These are phyloP conservation scores for Quercus agrifolia DNA, from an alignment of 306 rosid species.

Conservation along the genomic window DNA sequence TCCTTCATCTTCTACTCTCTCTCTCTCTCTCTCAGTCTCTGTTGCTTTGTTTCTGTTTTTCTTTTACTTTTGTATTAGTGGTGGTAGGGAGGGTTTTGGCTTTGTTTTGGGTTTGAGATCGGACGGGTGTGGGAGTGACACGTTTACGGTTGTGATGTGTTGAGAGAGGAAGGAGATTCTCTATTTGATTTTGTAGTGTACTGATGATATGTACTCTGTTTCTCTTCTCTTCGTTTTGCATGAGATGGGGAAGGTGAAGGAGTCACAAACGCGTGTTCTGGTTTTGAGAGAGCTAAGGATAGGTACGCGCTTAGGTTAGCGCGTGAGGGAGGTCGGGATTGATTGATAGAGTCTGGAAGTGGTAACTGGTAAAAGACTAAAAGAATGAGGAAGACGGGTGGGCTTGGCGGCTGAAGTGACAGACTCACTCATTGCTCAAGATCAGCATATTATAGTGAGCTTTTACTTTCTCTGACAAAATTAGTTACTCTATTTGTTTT, in stretches of 20 bases:
- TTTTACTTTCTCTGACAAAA: too few species aligned
- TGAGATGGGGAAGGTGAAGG: slow-evolving; percentile 18
- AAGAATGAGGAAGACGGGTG: too few species aligned
- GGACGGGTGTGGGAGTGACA: neutral
- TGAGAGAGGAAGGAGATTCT: neutral
- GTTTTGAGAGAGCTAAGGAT: neutral
- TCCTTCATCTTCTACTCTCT: neutral
- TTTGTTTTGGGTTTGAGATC: neutral
- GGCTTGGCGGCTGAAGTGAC: too few species aligned
- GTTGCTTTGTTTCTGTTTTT: neutral
- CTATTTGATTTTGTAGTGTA: too few species aligned
- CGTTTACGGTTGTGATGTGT: neutral
- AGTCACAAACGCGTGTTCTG: slow-evolving; percentile 21
- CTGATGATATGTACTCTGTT: neutral
- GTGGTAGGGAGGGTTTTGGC: neutral
- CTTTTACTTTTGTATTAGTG: neutral
- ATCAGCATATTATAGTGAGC: too few species aligned
- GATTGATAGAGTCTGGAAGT: neutral
- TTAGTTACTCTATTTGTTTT: too few species aligned
- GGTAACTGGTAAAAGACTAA: neutral
- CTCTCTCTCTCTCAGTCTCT: neutral
- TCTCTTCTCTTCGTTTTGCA: slow-evolving; percentile 9
- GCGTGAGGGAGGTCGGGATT: neutral
- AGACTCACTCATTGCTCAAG: too few species aligned
- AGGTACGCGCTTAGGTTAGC: neutral